A percentile compares a stretch with the other conserved stretches of the same genome.
phyloP scores from a whole-genome alignment of 2,329 filamentous ascomycete genomes.

The Cladophialophora carrionii region DNA sequence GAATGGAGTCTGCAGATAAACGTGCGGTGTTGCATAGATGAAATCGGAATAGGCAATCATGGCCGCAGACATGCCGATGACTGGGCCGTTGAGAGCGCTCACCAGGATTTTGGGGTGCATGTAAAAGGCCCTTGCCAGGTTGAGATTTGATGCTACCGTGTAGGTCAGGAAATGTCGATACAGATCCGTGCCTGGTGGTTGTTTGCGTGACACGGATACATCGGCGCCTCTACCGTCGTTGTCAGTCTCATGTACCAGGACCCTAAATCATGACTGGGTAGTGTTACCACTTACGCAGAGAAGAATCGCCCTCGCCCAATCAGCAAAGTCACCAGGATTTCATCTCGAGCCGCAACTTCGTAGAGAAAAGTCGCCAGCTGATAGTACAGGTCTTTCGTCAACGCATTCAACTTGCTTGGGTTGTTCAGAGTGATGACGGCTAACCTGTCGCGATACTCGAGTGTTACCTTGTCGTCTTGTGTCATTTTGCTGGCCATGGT shows the following conservation, averaged over 20 bases:
- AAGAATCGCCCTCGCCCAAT: constrained; percentile 80
- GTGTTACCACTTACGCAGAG: constrained; percentile 68
- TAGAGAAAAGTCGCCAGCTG: constrained; percentile 70
- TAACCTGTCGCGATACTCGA: constrained; percentile 59
- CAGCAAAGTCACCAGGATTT: constrained; percentile 81
- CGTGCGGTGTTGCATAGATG: constrained; percentile 49
- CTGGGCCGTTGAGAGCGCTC: constrained; percentile 56
- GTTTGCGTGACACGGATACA: constrained; percentile 9
- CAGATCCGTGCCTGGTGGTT: constrained; percentile 10
- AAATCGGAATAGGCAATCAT: constrained; percentile 55
- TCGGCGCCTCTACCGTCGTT: constrained; percentile 3
- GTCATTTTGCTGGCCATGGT: constrained; percentile 11
- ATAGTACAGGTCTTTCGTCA: constrained; percentile 73
- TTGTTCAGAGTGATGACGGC: constrained; percentile 86
- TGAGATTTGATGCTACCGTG: constrained; percentile 83
- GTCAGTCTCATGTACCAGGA: not conserved
- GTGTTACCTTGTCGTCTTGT: constrained; percentile 3
- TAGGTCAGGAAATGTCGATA: constrained; percentile 62
- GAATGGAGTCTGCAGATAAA: constrained; percentile 56
- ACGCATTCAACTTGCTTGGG: constrained; percentile 81
- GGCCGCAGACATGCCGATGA: constrained; percentile 55
- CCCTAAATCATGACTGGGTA: constrained; percentile 1
- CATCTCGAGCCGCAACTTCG: constrained; percentile 74
- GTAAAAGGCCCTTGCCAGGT: constrained; percentile 86
- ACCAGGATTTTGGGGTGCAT: constrained; percentile 70